phyloP scores from a whole-genome alignment of 1,284 basidiomycete species.

The Lignosus rhinocerotis region DNA sequence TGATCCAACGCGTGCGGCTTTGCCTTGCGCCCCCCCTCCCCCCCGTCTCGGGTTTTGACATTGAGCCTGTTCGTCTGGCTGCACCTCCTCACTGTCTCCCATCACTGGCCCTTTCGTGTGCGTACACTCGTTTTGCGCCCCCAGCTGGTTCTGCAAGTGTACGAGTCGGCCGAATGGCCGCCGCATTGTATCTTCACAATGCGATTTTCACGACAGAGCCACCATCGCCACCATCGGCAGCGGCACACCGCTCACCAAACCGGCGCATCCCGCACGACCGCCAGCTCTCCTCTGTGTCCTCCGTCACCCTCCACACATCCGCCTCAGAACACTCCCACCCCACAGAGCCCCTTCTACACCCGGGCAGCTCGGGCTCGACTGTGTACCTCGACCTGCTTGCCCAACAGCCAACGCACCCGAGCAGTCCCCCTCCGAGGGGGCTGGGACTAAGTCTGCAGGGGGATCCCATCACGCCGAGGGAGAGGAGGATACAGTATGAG shows the following conservation, averaged over 20 bases:
- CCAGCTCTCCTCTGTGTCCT: conserved; percentile 50
- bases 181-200: conserved; percentile 56
- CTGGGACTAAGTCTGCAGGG: conserved; percentile 40
- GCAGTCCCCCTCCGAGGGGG: conserved; percentile 28
- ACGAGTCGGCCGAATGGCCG: conserved; percentile 16
- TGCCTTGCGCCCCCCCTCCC: neutral
- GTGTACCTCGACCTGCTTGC: conserved; percentile 50
- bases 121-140: neutral
- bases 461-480: conserved; percentile 39
- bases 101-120: neutral
- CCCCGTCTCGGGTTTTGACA: neutral
- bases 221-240: conserved; percentile 23
- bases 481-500: conserved; percentile 43
- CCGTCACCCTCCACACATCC: conserved; percentile 48
- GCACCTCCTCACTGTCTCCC: neutral
- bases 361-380: conserved; percentile 37
- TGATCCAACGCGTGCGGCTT: neutral
- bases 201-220: conserved; percentile 47
- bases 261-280: conserved; percentile 26
- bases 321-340: conserved; percentile 51
- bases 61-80: neutral
- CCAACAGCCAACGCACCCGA: conserved; percentile 45
- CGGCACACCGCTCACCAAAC: conserved; percentile 24
- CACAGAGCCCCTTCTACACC: conserved; percentile 47
- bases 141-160: neutral